Evolutionary conservation across 148 eudicot species (phyloP).

Genomic region (Vaccinium vitisidaea): DNA sequence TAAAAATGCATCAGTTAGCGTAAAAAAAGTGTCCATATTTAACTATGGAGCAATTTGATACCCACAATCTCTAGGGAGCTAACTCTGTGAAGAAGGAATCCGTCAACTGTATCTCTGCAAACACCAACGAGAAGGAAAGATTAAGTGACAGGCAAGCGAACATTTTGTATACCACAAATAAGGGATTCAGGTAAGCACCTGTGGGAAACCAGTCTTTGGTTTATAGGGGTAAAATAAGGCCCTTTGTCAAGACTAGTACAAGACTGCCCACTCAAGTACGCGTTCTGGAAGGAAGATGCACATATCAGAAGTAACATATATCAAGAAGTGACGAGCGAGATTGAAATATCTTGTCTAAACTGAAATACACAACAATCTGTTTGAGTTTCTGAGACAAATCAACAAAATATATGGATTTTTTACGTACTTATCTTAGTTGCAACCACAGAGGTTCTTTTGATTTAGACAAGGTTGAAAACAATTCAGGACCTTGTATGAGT

Average conservation of each 20-base stretch:
- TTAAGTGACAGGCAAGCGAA: neutral
- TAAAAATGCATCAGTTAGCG: neutral
- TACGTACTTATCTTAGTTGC: neutral
- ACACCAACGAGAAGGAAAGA: neutral
- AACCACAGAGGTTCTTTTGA: neutral
- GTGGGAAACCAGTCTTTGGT: conserved; percentile 12
- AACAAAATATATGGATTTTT: too few relatives aligned
- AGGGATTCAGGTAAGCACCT: conserved; percentile 20
- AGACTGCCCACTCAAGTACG: conserved; percentile 36
- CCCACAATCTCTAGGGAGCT: conserved; percentile 54
- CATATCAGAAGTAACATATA: neutral
- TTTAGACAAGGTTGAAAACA: neutral
- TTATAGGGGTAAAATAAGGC: conserved; percentile 25
- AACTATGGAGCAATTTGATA: neutral
- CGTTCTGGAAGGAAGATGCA: conserved; percentile 33
- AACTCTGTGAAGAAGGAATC: conserved; percentile 58
- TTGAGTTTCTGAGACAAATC: neutral
- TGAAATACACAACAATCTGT: neutral
- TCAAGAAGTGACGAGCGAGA: neutral
- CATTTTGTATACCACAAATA: neutral
- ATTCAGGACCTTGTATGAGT: neutral
- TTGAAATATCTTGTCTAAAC: neutral
- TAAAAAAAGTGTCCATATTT: neutral
- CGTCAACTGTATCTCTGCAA: conserved; percentile 27
- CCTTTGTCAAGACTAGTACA: conserved; percentile 31